Base-by-base conservation (phyloP, 1,139 yeast genomes). In the Pichia sp. region DNA sequence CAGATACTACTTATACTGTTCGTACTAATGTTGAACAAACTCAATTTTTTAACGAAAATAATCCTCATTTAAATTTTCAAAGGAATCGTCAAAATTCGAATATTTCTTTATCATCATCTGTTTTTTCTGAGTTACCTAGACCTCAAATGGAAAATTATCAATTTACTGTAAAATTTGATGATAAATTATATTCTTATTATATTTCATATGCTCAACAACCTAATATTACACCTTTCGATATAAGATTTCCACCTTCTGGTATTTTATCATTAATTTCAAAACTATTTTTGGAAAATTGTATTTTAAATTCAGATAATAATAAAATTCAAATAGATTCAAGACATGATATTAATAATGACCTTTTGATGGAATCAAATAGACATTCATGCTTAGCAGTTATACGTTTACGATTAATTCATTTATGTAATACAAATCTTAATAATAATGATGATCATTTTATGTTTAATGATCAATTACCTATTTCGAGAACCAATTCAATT, bases 171-270 rank as follows among this genome's bases (percentile, higher is more conserved):
- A 43, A 40, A 1, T 71, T 71, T 48, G 75, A 71, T 51, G 63
- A 58, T 7, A 46, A 63, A 26, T 53, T 71, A n/a, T 49, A 63
- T 43, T 61, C 59, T 39, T 61, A 62, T 5, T 71, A 69, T 50
- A 64, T 64, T 32, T 45, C 59, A 4, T 70, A 66, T 51, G 64
- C 67, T 18, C 60, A 58, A 39, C 68, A 62, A 49, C 74, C 75
- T 30, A 68, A 68, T 41, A 60, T 65, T 8, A 71, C 75, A 1
- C 75, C 75, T 0, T 71, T 71, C 55, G 70, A 69, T 53, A 64
- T 65, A 28, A 56, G 65, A 38, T 68, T 65, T 53, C 75, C 75
- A 5, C 75, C 75, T 4, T 63, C 72, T 6, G 75, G 75, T 4
- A 62, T 71, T 6, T 63, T 69, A 7, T 68, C 70, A 10, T 62